These are phyloP conservation scores for Melocanna baccifera DNA, from an alignment of 176 grass and related monocot genomes.

Conservation along the genomic window DNA sequence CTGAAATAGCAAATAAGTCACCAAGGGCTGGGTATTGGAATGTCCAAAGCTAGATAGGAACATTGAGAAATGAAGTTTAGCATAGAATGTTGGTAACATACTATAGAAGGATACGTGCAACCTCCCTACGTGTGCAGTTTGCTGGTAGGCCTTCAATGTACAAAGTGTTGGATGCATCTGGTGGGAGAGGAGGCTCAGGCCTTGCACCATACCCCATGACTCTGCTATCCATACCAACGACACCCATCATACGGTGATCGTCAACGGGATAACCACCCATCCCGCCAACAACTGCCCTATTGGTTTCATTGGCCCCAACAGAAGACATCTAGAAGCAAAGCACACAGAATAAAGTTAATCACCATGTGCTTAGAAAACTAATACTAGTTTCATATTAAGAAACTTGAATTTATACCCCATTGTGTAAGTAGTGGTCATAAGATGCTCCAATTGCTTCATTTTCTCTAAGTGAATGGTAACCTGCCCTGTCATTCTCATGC, in stretches of 20 bases:
- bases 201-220: conserved; percentile 71
- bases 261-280: conserved; percentile 70
- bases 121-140: conserved; percentile 90
- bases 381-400: neutral
- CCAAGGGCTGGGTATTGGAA: neutral
- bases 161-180: conserved; percentile 82
- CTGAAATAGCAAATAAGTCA: neutral
- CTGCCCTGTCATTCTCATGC: conserved; percentile 66
- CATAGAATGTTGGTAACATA: neutral
- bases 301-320: conserved; percentile 50
- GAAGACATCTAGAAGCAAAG: conserved; percentile 52
- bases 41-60: neutral
- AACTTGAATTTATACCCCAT: conserved; percentile 62
- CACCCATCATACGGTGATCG: conserved; percentile 61
- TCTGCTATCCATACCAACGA: conserved; percentile 60
- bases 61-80: neutral
- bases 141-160: conserved; percentile 95
- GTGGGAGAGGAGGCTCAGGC: conserved; percentile 71
- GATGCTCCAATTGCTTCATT: conserved; percentile 89
- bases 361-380: neutral
- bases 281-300: conserved; percentile 61
- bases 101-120: conserved; percentile 91
- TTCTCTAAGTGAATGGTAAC: conserved; percentile 75
- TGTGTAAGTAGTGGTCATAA: conserved; percentile 93
- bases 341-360: neutral